Evolutionary conservation across 257 asterid species (phyloP).

Genomic region (Jacaranda mimosifolia): DNA sequence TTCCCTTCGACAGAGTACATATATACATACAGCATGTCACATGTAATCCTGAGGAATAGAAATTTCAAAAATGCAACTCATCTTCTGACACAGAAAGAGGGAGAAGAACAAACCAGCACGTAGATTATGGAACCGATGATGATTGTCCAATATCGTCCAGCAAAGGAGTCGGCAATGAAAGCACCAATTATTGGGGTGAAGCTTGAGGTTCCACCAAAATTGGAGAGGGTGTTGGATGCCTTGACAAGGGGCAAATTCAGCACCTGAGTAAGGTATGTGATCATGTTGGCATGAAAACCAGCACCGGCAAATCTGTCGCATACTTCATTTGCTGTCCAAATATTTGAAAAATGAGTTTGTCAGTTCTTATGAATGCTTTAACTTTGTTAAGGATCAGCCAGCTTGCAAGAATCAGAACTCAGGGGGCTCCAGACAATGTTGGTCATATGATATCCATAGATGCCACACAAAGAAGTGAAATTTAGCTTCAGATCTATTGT

Average conservation of each 20-base stretch:
- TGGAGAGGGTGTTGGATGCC: slow-evolving; percentile 80
- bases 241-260: slow-evolving; percentile 80
- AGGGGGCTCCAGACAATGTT: too few relatives aligned
- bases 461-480: too few relatives aligned
- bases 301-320: slow-evolving; percentile 79
- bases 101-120: slow-evolving; percentile 51
- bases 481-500: background rate
- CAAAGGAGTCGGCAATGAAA: slow-evolving; percentile 73
- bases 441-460: too few relatives aligned
- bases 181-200: slow-evolving; percentile 85
- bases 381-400: too few relatives aligned
- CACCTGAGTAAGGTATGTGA: slow-evolving; percentile 75
- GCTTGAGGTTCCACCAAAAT: slow-evolving; percentile 73
- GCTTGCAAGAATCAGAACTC: too few relatives aligned
- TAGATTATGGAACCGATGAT: slow-evolving; percentile 65
- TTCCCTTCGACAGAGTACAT: slow-evolving; percentile 55
- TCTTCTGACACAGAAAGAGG: background rate
- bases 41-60: too few relatives aligned
- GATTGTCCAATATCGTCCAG: slow-evolving; percentile 85
- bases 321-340: slow-evolving; percentile 68
- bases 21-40: background rate
- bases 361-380: background rate
- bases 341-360: background rate
- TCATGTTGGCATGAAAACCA: slow-evolving; percentile 88
- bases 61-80: too few relatives aligned